These are phyloP conservation scores for Rosa persica DNA, from an alignment of 306 rosid species.

Conservation along the genomic window DNA sequence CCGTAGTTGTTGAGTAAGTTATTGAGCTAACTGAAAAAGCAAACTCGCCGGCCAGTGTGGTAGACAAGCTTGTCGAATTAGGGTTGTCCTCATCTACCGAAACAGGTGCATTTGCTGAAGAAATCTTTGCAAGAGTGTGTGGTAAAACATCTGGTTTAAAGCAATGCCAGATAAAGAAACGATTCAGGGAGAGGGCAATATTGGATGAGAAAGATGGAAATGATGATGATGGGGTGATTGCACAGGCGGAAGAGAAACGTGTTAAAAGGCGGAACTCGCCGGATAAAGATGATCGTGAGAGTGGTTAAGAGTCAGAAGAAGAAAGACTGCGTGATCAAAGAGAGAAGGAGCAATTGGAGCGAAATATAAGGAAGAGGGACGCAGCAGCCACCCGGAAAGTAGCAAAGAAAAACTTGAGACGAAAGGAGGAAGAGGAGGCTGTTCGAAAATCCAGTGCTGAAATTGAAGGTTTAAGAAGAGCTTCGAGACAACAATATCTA, in stretches of 20 bases:
- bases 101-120: neutral
- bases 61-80: neutral
- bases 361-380: constrained; percentile 64
- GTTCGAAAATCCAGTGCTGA: constrained; percentile 65
- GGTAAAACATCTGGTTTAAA: neutral
- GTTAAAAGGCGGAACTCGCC: constrained; percentile 52
- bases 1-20: neutral
- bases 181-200: constrained; percentile 46
- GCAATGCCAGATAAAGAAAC: neutral
- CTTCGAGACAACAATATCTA: constrained; percentile 79
- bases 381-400: constrained; percentile 71
- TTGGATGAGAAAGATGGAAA: constrained; percentile 60
- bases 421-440: constrained; percentile 74
- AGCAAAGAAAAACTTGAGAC: constrained; percentile 56
- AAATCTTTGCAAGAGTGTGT: neutral
- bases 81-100: neutral
- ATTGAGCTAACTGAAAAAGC: neutral
- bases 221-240: constrained; percentile 45
- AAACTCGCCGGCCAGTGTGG: neutral
- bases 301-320: constrained; percentile 76
- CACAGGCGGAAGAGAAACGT: constrained; percentile 17
- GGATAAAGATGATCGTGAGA: constrained; percentile 38
- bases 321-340: constrained; percentile 81
- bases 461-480: constrained; percentile 51
- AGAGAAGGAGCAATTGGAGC: constrained; percentile 80